Percentiles rank a stretch among this genome's conserved stretches.
Evolutionary conservation across 164 flowering plant species (phyloP).

Genomic region (Litsea cubeba): DNA sequence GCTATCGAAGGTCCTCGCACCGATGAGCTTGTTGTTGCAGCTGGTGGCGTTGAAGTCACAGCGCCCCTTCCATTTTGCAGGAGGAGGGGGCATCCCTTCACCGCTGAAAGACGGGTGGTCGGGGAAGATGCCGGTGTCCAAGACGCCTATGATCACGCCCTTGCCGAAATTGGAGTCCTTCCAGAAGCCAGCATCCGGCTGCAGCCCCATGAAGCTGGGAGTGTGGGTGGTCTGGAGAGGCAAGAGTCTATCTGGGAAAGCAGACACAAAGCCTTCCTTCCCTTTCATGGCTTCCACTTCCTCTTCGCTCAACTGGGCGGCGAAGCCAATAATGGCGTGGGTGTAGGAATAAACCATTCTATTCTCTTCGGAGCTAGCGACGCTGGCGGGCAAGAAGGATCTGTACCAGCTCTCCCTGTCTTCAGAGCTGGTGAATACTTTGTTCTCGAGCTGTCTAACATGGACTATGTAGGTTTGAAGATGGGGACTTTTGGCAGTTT

Average conservation of each 20-base stretch:
- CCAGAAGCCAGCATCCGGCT: conserved; percentile 2
- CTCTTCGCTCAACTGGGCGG: conserved; percentile 19
- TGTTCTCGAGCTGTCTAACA: conserved; percentile 10
- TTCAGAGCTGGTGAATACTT: conserved; percentile 1
- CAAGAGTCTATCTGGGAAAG: conserved; percentile 10
- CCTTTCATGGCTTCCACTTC: conserved; percentile 17
- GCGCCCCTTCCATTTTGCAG: conserved; percentile 37
- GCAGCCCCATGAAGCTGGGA: conserved; percentile 12
- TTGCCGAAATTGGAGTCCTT: conserved; percentile 2
- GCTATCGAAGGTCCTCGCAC: conserved; percentile 14
- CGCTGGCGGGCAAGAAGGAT: conserved; percentile 28
- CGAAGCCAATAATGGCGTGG: conserved; percentile 26
- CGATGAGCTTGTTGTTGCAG: conserved; percentile 14
- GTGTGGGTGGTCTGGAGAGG: conserved; percentile 17
- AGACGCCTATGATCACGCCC: conserved; percentile 10
- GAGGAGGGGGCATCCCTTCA: conserved; percentile 28
- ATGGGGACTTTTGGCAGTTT: neutral
- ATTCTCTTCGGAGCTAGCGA: neutral
- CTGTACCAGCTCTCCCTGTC: conserved; percentile 24
- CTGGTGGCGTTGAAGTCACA: conserved; percentile 26
- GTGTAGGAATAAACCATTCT: conserved; percentile 18
- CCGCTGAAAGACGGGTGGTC: conserved; percentile 39
- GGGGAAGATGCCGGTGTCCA: conserved; percentile 47
- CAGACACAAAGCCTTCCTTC: conserved; percentile 14
- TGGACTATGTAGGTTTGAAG: conserved; percentile 6